These are phyloP conservation scores for Paraleonurus japonicus DNA, from an alignment of 257 asterid species.

Conservation along the genomic window DNA sequence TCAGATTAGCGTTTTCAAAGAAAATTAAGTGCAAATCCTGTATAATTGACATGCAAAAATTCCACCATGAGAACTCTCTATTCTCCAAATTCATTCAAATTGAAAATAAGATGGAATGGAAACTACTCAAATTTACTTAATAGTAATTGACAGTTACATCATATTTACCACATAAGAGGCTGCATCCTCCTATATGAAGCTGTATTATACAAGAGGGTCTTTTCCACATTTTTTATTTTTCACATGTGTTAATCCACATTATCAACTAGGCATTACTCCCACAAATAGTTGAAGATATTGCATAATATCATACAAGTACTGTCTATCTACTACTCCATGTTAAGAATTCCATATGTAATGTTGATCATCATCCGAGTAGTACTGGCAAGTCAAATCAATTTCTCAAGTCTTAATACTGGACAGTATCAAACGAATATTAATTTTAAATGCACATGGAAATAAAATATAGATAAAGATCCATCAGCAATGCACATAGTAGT, in stretches of 20 bases:
- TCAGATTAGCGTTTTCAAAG: not conserved
- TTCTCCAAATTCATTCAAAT: not conserved
- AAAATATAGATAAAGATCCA: not conserved
- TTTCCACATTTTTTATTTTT: not conserved
- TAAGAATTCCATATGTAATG: not conserved
- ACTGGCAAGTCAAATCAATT: not conserved
- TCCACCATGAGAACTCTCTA: not conserved
- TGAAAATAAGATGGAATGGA: not conserved
- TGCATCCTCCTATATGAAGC: not conserved
- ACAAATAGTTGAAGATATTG: not conserved
- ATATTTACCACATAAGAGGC: not conserved
- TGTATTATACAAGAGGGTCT: not conserved
- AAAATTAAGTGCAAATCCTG: not conserved
- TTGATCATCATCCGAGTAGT: not conserved
- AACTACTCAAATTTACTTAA: not conserved
- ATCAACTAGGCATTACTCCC: not conserved
- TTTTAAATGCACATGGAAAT: not conserved
- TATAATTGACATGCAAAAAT: not conserved
- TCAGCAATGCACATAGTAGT: not conserved
- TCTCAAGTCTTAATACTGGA: not conserved
- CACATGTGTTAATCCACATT: not conserved
- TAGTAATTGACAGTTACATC: not conserved
- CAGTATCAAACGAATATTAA: not conserved
- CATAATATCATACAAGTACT: not conserved
- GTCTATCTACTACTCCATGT: not conserved